phyloP scores from a whole-genome alignment of 352 stramenopile genomes.

The Aphanomyces invadans region DNA sequence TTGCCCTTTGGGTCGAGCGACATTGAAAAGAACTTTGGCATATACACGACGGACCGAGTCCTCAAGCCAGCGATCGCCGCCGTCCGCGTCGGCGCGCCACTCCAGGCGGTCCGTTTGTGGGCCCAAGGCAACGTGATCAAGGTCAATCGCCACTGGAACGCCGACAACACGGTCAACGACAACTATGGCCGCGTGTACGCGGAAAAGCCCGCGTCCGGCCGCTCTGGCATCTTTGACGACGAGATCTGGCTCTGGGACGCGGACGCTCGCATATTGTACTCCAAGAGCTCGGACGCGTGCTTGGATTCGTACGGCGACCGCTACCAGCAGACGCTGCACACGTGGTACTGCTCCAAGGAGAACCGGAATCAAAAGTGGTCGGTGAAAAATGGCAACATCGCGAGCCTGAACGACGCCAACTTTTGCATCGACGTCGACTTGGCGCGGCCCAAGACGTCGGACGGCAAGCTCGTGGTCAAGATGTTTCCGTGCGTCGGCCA shows the following conservation, averaged over 20 bases:
- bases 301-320: slow-evolving; percentile 41
- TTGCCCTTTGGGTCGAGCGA: slow-evolving; percentile 42
- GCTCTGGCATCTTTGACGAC: slow-evolving; percentile 1
- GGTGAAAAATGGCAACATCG: background rate
- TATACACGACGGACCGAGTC: slow-evolving; percentile 40
- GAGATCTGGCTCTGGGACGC: slow-evolving; percentile 60
- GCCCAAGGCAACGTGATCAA: slow-evolving; percentile 29
- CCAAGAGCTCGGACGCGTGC: slow-evolving; percentile 59
- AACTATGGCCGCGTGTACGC: slow-evolving; percentile 41
- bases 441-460: background rate
- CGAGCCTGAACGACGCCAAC: slow-evolving; percentile 18
- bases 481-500: slow-evolving; percentile 8
- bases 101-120: slow-evolving; percentile 26
- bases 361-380: slow-evolving; percentile 21
- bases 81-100: slow-evolving; percentile 32
- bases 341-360: slow-evolving; percentile 26
- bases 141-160: slow-evolving; percentile 32
- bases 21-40: slow-evolving; percentile 59
- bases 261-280: slow-evolving; percentile 41
- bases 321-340: slow-evolving; percentile 27
- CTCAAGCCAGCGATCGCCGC: slow-evolving; percentile 55
- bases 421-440: slow-evolving; percentile 23
- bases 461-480: slow-evolving; percentile 15
- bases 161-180: slow-evolving; percentile 32
- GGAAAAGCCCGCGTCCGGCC: slow-evolving; percentile 31